A percentile compares a stretch with the other conserved stretches of the same genome.
phyloP scores from a whole-genome alignment of 306 rosid genomes.

The Ochetophila trinervis region DNA sequence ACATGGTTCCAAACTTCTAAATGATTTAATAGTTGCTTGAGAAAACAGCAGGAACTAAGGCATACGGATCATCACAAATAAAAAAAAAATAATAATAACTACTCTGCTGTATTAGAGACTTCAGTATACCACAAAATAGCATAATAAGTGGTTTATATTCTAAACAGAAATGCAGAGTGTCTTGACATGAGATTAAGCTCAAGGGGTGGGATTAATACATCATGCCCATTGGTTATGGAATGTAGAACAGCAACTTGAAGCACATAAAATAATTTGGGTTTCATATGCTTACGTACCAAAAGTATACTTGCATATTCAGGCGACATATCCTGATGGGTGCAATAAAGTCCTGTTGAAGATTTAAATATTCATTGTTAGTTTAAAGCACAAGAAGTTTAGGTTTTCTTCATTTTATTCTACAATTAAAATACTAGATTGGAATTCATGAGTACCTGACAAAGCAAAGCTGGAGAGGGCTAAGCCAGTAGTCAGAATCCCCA shows the following conservation, averaged over 20 bases:
- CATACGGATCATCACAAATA: no score
- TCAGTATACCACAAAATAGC: no score
- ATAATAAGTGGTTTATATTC: no score
- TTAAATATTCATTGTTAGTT: constrained; percentile 18
- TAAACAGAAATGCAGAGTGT: background rate
- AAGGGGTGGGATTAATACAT: constrained; percentile 12
- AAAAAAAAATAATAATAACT: no score
- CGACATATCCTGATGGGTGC: constrained; percentile 95
- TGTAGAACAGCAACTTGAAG: constrained; percentile 16
- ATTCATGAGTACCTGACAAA: constrained; percentile 59
- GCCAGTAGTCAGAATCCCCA: constrained; percentile 79
- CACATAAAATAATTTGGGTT: background rate
- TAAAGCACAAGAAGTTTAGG: constrained; percentile 6
- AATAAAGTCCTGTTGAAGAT: constrained; percentile 74
- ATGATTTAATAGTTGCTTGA: no score
- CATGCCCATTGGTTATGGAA: constrained; percentile 19
- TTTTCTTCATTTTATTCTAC: background rate
- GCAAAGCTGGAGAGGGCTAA: constrained; percentile 98
- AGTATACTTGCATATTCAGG: constrained; percentile 96
- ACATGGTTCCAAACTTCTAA: no score
- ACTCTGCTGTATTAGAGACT: no score
- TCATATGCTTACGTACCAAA: constrained; percentile 48
- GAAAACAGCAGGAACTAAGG: no score
- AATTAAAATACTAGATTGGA: constrained; percentile 12
- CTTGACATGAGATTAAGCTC: background rate